Conservation (phyloP, 208 protist genomes). For the Porcisia hertigi region DNA sequence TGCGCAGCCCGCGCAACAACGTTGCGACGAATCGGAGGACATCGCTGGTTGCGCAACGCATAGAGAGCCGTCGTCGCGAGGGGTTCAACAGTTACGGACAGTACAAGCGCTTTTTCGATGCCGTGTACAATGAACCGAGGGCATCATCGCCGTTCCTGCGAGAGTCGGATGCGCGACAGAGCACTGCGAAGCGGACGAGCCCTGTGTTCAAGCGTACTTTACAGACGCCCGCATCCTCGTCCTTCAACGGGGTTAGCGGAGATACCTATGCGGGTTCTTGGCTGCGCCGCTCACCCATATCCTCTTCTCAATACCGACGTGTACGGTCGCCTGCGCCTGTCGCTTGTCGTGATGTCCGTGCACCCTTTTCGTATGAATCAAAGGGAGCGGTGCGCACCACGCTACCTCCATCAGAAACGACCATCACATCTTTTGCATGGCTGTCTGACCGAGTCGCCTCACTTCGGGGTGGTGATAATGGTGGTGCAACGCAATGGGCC, state of each 20-base stretch:
- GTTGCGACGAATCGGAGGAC: neutral
- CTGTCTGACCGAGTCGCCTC: neutral
- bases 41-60: neutral
- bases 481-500: neutral
- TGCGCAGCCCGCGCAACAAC: neutral
- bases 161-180: neutral
- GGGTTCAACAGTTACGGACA: slow-evolving; percentile 16
- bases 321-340: neutral
- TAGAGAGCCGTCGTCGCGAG: neutral
- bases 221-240: neutral
- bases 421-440: neutral
- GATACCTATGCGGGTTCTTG: neutral
- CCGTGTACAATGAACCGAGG: slow-evolving; percentile 7
- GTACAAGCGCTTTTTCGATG: slow-evolving; percentile 37
- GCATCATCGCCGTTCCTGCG: neutral
- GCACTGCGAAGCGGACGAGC: neutral
- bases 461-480: neutral
- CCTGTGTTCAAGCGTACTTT: neutral
- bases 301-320: neutral
- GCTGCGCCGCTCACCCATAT: neutral
- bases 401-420: neutral
- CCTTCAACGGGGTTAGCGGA: too few relatives aligned
- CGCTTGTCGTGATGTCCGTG: neutral
- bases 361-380: neutral
- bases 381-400: neutral